phyloP scores from a whole-genome alignment of 768 basidiomycete species.

The Hemileccinum rubropunctum region DNA sequence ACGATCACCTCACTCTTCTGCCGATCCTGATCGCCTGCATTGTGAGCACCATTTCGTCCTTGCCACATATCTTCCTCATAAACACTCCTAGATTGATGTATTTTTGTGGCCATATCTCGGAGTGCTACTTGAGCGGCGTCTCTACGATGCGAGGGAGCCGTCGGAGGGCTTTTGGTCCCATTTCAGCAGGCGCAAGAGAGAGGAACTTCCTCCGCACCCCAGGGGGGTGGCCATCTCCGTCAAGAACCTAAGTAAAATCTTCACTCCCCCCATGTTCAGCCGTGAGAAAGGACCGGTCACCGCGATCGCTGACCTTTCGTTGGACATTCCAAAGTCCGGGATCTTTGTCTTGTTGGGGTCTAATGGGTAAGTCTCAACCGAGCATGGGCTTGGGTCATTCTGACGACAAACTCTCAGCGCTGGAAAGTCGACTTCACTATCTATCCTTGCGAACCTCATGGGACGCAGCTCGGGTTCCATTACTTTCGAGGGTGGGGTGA shows the following conservation, averaged over 20 bases:
- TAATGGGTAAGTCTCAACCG: conserved; percentile 47
- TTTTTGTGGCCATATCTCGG: conserved; percentile 76
- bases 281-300: conserved; percentile 48
- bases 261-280: conserved; percentile 47
- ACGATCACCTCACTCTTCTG: conserved; percentile 50
- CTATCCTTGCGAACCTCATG: conserved; percentile 62
- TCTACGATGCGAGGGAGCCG: conserved; percentile 58
- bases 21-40: conserved; percentile 62
- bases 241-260: conserved; percentile 57
- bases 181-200: conserved; percentile 12
- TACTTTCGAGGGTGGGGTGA: conserved; percentile 49
- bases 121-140: conserved; percentile 50
- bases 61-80: background rate
- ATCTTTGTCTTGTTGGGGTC: conserved; percentile 79
- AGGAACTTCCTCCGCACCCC: conserved; percentile 26
- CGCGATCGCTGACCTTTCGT: conserved; percentile 62
- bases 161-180: conserved; percentile 25
- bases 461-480: conserved; percentile 59
- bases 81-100: conserved; percentile 52
- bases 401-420: conserved; percentile 42
- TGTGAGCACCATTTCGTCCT: conserved; percentile 39
- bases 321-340: conserved; percentile 68
- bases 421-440: conserved; percentile 73
- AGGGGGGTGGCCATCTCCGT: conserved; percentile 58
- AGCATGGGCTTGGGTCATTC: background rate